phyloP scores from a whole-genome alignment of 208 protist genomes.

The Naegleria gruberi region DNA sequence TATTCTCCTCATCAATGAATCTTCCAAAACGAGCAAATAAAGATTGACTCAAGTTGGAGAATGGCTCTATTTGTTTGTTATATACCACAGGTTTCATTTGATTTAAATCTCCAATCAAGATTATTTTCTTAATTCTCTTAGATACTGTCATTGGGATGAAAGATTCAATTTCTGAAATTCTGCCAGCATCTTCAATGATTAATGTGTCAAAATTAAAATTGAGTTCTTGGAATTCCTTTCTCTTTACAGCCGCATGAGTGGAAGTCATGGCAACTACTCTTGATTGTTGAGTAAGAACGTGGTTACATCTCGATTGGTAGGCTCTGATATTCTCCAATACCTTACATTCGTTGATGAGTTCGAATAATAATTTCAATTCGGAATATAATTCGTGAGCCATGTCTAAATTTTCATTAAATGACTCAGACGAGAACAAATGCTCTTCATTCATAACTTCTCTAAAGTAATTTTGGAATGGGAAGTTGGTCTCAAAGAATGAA shows the following conservation, averaged over 20 bases:
- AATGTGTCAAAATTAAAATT: constrained; percentile 75
- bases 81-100: constrained; percentile 76
- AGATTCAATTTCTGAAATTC: constrained; percentile 77
- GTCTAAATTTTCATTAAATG: neutral
- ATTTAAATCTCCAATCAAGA: constrained; percentile 74
- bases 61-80: constrained; percentile 64
- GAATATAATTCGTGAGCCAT: neutral
- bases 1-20: constrained; percentile 15
- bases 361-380: neutral
- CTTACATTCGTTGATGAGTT: constrained; percentile 24
- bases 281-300: constrained; percentile 70
- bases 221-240: constrained; percentile 38
- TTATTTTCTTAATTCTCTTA: constrained; percentile 58
- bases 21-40: constrained; percentile 60
- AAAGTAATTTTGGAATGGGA: neutral
- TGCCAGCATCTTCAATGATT: constrained; percentile 75
- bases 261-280: constrained; percentile 81
- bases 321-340: constrained; percentile 68
- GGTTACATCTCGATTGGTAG: constrained; percentile 57
- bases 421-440: neutral
- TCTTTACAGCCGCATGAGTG: constrained; percentile 73
- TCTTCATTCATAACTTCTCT: neutral
- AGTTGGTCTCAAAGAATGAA: neutral
- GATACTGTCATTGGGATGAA: constrained; percentile 75
- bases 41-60: constrained; percentile 64